phyloP scores from a whole-genome alignment of 2,329 filamentous ascomycete genomes.

The Monosporascus sp. region DNA sequence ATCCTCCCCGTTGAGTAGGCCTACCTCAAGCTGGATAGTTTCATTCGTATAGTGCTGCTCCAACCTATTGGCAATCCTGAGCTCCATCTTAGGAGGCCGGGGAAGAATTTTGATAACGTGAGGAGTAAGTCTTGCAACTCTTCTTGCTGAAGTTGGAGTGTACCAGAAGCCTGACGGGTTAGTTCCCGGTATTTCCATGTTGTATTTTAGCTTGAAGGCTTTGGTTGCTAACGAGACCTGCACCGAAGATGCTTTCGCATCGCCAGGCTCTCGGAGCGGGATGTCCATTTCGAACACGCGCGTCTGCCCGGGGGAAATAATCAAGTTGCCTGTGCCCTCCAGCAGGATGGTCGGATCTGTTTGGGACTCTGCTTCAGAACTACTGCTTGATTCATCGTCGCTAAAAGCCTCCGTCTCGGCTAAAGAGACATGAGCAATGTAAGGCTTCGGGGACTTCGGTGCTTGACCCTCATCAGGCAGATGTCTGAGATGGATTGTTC shows the following conservation, averaged over 20 bases:
- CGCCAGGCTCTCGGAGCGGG: conserved; percentile 76
- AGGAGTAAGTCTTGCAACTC: conserved; percentile 42
- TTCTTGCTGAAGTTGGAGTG: conserved; percentile 36
- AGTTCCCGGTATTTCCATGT: conserved; percentile 46
- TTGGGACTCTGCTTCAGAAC: conserved; percentile 18
- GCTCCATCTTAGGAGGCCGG: conserved; percentile 85
- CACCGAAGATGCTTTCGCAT: conserved; percentile 61
- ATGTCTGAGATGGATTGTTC: conserved; percentile 48
- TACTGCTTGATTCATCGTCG: conserved; percentile 21
- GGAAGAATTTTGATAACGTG: conserved; percentile 69
- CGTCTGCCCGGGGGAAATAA: conserved; percentile 60
- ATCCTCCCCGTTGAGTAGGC: conserved; percentile 77
- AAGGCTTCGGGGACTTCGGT: conserved; percentile 6
- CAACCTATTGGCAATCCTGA: conserved; percentile 57
- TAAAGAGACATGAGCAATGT: conserved; percentile 14
- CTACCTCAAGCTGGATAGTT: conserved; percentile 60
- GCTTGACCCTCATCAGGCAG: conserved; percentile 12
- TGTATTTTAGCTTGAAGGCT: conserved; percentile 63
- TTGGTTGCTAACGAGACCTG: conserved; percentile 59
- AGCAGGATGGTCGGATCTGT: conserved; percentile 34
- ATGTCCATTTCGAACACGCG: conserved; percentile 68
- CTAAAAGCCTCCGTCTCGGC: conserved; percentile 20
- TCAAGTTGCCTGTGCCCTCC: conserved; percentile 57
- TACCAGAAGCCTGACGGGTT: conserved; percentile 46
- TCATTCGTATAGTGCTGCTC: conserved; percentile 86